These are phyloP conservation scores for Aspergillus ibericus DNA, from an alignment of 2,329 filamentous ascomycete genomes.

Conservation along the genomic window DNA sequence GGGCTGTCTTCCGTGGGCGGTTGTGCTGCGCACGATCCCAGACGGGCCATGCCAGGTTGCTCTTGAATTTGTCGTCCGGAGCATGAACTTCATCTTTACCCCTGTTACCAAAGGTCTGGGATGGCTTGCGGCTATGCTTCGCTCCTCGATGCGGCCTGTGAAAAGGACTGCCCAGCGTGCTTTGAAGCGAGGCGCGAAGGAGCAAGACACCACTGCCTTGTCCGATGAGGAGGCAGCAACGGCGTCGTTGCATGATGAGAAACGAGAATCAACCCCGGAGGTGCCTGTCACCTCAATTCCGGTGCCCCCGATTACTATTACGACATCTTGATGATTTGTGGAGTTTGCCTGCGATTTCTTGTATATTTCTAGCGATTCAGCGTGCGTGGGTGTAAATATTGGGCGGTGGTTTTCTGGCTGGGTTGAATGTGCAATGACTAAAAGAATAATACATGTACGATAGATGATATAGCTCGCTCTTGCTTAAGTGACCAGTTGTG, in stretches of 20 bases:
- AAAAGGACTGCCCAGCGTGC: slow-evolving; percentile 23
- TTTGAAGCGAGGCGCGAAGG: slow-evolving; percentile 3
- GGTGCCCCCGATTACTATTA: slow-evolving; percentile 43
- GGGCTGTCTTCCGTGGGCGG: slow-evolving; percentile 80
- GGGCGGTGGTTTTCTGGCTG: background rate
- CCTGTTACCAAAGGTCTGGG: slow-evolving; percentile 36
- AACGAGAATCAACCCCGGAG: slow-evolving; percentile 16
- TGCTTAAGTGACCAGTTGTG: background rate
- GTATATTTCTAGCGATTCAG: slow-evolving; percentile 1
- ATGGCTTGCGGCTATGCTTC: slow-evolving; percentile 28
- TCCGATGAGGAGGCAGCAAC: slow-evolving; percentile 20
- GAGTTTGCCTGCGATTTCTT: background rate
- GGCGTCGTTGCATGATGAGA: slow-evolving; percentile 10
- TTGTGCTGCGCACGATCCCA: slow-evolving; percentile 78
- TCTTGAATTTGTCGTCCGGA: slow-evolving; percentile 52
- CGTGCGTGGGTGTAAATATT: background rate
- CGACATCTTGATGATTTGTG: slow-evolving; percentile 25
- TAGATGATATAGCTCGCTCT: background rate
- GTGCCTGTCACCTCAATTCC: slow-evolving; percentile 24
- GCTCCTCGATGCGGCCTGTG: slow-evolving; percentile 24
- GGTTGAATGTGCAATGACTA: background rate
- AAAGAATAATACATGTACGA: background rate
- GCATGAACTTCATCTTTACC: slow-evolving; percentile 54
- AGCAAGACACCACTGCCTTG: background rate
- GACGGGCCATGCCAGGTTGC: slow-evolving; percentile 57